A percentile compares a stretch with the other conserved stretches of the same genome.
Conservation (phyloP, 768 basidiomycete species). For the Hygrocybe coccinea region DNA sequence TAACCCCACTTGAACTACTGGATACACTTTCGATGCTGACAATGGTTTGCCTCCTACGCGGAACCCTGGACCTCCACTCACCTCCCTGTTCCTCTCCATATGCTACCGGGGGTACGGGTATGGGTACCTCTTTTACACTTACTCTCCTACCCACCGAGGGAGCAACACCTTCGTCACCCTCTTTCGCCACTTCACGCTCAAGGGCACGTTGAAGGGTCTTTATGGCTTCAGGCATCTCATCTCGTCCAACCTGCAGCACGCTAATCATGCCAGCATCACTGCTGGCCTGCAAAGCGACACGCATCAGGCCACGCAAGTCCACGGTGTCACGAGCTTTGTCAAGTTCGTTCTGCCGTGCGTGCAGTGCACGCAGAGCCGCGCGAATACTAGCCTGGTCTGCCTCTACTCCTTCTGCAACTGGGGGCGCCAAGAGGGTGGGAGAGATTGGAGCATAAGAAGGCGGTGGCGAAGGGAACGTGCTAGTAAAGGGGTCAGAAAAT, state of each 20-base stretch:
- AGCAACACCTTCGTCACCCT: slow-evolving; percentile 5
- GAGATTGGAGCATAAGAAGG: neutral
- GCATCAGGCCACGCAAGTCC: slow-evolving; percentile 56
- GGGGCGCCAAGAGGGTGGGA: slow-evolving; percentile 3
- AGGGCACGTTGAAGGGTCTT: slow-evolving; percentile 72
- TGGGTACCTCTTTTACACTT: slow-evolving; percentile 6
- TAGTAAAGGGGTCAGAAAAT: neutral
- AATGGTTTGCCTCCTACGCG: neutral
- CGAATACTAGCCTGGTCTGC: neutral
- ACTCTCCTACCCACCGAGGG: slow-evolving; percentile 9
- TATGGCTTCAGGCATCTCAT: slow-evolving; percentile 76
- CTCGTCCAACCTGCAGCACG: slow-evolving; percentile 55
- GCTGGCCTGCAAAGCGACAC: slow-evolving; percentile 48
- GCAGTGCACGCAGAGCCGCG: slow-evolving; percentile 17
- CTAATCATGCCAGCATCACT: slow-evolving; percentile 62
- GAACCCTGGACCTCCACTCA: neutral
- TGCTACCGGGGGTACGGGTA: neutral
- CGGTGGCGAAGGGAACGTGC: neutral
- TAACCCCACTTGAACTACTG: slow-evolving; percentile 1
- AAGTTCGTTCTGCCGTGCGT: slow-evolving; percentile 37
- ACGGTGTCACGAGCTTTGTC: slow-evolving; percentile 52
- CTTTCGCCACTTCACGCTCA: slow-evolving; percentile 40
- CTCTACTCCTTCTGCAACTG: neutral
- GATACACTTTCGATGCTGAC: slow-evolving; percentile 12
- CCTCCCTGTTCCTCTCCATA: neutral